Percentiles rank a stretch among this genome's conserved stretches.
phyloP scores from a whole-genome alignment of 179 eudicot genomes.

The Corrigiola litoralis region DNA sequence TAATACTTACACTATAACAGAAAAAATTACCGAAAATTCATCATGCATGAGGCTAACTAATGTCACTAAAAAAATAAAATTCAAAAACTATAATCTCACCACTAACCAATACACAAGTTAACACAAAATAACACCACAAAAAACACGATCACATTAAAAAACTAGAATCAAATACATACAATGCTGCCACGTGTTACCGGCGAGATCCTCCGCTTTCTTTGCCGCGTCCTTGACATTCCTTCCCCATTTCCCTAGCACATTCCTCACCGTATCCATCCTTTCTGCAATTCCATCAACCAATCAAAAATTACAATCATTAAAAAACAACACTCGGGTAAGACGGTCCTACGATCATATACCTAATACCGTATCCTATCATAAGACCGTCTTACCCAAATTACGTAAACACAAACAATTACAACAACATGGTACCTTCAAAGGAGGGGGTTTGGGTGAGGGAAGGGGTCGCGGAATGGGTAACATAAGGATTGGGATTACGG shows the following conservation, averaged over 20 bases:
- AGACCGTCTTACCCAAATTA: too few species aligned
- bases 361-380: too few species aligned
- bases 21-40: too few species aligned
- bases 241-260: constrained; percentile 73
- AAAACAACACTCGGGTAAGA: too few species aligned
- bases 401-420: neutral
- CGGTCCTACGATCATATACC: too few species aligned
- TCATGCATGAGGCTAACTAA: too few species aligned
- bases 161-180: constrained; percentile 44
- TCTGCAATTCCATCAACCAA: constrained; percentile 24
- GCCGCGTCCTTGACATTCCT: constrained; percentile 69
- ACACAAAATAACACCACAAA: too few species aligned
- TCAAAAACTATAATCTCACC: too few species aligned
- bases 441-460: constrained; percentile 32
- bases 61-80: too few species aligned
- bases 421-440: constrained; percentile 29
- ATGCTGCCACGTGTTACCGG: constrained; percentile 87
- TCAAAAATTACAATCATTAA: neutral
- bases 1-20: too few species aligned
- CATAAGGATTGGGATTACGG: constrained; percentile 28
- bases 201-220: constrained; percentile 73
- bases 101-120: too few species aligned
- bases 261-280: constrained; percentile 46
- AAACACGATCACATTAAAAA: too few species aligned
- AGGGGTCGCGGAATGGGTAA: constrained; percentile 31